Evolutionary conservation across 2,329 filamentous ascomycete genomes (phyloP), one percentile per base, ranked within the genome.

Genomic region (Xylariales sp.): DNA sequence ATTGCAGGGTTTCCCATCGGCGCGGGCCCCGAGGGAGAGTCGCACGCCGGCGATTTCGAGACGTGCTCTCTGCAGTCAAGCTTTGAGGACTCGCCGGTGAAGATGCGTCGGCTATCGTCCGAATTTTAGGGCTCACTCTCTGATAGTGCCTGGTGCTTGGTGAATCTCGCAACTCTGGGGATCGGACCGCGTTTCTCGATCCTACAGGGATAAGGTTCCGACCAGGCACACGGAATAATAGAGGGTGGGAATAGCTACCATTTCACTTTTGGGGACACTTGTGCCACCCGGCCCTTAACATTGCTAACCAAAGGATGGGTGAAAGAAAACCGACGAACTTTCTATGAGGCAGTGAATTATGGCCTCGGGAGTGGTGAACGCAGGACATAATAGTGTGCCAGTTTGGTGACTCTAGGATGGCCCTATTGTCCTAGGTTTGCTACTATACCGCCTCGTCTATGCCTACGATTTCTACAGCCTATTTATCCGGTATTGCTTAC

Each of bases 1-100:
- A 69, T 81, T 32, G 78, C 76, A 6, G 81, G 80, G 1, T 75
- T 82, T 1, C 82, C 82, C 23, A 72, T 83, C 18, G 81, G 81
- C 30, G 81, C 81, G 23, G 82, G 82, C 0, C 81, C 82, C 7
- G 82, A 83, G 70, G 80, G 79, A 16, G 70, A 75, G 12, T 70
- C 73, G 0, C 79, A 81, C 69, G 73, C 78, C 65, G 75, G 77
- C 1, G 36, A 66, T 1, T 81, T 79, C 68, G 63, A 72, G 36
- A 46, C 72, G 1, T 81, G 80, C 66, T 58, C 55, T 6, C 67
- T 64, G 0, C 14, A 61, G 5, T 46, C 43, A 5, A 16, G 9
- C 32, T 23, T 7, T 7, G 36, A 34, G 8, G 16, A 12, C 3
- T 50, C 66, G n/a, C 66, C 57, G 7, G 30, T 52, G 30, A 62